Conservation (phyloP, 306 rosid species). For the Carpinus fangiana region DNA sequence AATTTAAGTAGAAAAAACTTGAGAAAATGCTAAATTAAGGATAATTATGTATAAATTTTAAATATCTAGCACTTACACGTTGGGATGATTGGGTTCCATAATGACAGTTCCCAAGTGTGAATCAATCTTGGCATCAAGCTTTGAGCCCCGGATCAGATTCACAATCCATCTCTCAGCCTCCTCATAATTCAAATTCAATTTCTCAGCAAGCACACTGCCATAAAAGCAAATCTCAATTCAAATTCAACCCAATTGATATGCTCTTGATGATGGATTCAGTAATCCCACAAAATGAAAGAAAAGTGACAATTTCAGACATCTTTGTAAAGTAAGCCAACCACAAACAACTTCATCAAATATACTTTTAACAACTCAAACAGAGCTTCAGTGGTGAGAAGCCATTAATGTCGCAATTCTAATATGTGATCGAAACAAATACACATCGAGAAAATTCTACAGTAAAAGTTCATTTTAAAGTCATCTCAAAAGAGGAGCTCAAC, state of each 20-base stretch:
- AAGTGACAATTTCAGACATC: not conserved
- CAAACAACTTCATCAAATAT: not conserved
- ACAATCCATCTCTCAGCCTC: conserved; percentile 97
- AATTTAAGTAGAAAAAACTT: too few relatives aligned
- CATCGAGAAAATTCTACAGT: not conserved
- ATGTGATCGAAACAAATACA: not conserved
- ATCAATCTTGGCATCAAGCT: conserved; percentile 89
- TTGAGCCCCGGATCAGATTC: conserved; percentile 76
- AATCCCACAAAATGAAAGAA: not conserved
- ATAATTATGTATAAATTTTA: not conserved
- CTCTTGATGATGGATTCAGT: not conserved
- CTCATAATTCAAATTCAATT: conserved; percentile 82
- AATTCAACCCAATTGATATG: not conserved
- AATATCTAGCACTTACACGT: conserved; percentile 62
- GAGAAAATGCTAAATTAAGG: conserved; percentile 1
- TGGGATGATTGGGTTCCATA: conserved; percentile 86
- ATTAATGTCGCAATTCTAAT: not conserved
- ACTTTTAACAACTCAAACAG: not conserved
- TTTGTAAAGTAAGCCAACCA: not conserved
- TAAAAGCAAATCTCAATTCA: not conserved
- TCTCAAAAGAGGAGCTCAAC: not conserved
- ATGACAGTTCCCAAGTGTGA: conserved; percentile 64
- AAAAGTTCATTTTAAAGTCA: not conserved
- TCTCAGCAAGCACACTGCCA: conserved; percentile 88
- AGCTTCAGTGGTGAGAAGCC: not conserved